Evolutionary conservation across 148 eudicot species (phyloP).

Genomic region (Talinum fruticosum): DNA sequence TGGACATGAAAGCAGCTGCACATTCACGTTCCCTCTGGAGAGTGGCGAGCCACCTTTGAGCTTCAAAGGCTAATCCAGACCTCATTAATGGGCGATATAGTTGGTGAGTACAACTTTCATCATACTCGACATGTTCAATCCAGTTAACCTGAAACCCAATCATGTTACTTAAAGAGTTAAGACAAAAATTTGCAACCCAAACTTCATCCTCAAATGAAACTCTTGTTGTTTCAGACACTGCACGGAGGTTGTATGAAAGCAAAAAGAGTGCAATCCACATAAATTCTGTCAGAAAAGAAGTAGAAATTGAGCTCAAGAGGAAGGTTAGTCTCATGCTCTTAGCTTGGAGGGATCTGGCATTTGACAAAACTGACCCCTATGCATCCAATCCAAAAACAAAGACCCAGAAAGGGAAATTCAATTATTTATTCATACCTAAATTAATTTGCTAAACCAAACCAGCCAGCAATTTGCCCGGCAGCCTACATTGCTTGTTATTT

Average conservation of each 20-base stretch:
- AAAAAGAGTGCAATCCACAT: neutral
- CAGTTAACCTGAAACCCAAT: slow-evolving; percentile 63
- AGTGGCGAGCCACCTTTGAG: slow-evolving; percentile 65
- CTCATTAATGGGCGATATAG: slow-evolving; percentile 51
- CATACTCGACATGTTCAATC: slow-evolving; percentile 78
- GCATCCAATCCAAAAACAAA: neutral
- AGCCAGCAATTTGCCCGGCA: neutral
- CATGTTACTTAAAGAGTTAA: neutral
- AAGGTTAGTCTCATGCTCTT: neutral
- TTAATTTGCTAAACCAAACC: neutral
- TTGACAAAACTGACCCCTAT: too few species aligned
- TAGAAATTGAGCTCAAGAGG: too few species aligned
- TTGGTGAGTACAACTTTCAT: slow-evolving; percentile 45
- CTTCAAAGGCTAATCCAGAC: slow-evolving; percentile 74
- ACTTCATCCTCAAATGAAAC: neutral
- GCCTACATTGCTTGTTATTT: neutral
- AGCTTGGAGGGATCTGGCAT: neutral
- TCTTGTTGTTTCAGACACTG: neutral
- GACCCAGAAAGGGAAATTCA: neutral
- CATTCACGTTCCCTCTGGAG: slow-evolving; percentile 62
- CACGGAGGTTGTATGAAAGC: neutral
- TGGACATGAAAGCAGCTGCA: slow-evolving; percentile 34
- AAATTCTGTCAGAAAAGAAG: neutral
- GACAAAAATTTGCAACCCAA: neutral
- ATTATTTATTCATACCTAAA: neutral